Conservation (phyloP, 306 rosid species). For the Pterocarpus macrocarpus region DNA sequence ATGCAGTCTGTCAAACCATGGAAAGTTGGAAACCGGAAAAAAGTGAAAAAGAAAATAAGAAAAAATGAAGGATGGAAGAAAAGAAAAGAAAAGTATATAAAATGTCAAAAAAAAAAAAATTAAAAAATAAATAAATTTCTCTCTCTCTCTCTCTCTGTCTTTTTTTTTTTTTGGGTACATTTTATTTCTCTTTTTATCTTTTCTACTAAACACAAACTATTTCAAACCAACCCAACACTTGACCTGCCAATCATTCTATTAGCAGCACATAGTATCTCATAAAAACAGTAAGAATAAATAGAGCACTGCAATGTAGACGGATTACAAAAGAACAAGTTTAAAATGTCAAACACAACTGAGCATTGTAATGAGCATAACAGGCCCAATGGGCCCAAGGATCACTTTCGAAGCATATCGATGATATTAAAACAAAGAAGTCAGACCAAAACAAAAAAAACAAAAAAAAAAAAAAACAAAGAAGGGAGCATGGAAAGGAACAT, state of each 20-base stretch:
- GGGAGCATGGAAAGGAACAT: too few relatives aligned
- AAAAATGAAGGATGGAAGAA: neutral
- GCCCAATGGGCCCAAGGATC: too few relatives aligned
- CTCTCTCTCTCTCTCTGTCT: too few relatives aligned
- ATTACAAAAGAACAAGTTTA: slow-evolving; percentile 22
- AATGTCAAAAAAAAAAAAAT: neutral
- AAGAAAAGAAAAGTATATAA: neutral
- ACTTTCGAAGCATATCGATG: too few relatives aligned
- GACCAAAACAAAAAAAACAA: too few relatives aligned
- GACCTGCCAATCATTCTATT: neutral
- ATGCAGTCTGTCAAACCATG: neutral
- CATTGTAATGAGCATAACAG: too few relatives aligned
- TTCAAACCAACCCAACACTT: neutral
- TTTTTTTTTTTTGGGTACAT: too few relatives aligned
- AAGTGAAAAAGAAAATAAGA: neutral
- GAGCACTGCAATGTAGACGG: slow-evolving; percentile 1
- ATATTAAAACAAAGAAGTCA: too few relatives aligned
- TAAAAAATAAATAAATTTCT: too few relatives aligned
- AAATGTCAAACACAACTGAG: slow-evolving; percentile 1
- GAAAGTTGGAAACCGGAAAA: neutral
- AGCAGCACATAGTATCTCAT: neutral
- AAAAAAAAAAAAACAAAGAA: too few relatives aligned
- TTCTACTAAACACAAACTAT: neutral
- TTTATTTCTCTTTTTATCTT: too few relatives aligned
- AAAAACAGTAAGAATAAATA: neutral